Percentiles rank a stretch among this genome's conserved stretches.
phyloP scores from a whole-genome alignment of 2,329 filamentous ascomycete species.

The Didymosphaeria variabile region DNA sequence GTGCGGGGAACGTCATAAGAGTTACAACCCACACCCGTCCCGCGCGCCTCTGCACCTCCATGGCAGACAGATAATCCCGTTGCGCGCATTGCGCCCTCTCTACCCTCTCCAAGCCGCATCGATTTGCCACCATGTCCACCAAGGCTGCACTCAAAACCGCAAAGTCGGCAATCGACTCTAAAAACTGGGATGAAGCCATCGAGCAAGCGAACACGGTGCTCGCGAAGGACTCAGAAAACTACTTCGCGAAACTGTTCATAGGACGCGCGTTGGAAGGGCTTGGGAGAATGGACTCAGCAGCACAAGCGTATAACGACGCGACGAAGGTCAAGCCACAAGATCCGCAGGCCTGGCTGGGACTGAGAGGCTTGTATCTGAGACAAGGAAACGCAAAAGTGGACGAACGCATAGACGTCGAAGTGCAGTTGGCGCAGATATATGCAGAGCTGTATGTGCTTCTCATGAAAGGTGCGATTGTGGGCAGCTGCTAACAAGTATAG shows the following conservation, averaged over 20 bases:
- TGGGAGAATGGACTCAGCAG: conserved; percentile 74
- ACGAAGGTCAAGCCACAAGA: conserved; percentile 76
- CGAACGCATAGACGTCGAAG: conserved; percentile 76
- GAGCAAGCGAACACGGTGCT: conserved; percentile 74
- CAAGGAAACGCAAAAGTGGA: conserved; percentile 74
- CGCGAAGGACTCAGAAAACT: conserved; percentile 77
- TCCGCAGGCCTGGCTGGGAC: conserved; percentile 87
- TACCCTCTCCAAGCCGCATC: background rate
- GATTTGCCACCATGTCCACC: conserved; percentile 38
- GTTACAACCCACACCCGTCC: conserved; percentile 20
- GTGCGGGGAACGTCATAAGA: conserved; percentile 35
- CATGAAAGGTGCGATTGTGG: too few species aligned
- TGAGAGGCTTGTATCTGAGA: conserved; percentile 85
- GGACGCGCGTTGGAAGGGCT: conserved; percentile 86
- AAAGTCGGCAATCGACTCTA: conserved; percentile 77
- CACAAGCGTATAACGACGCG: conserved; percentile 78
- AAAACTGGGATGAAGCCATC: conserved; percentile 80
- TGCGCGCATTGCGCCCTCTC: conserved; percentile 23
- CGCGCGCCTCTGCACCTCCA: conserved; percentile 24
- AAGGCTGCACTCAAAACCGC: conserved; percentile 86
- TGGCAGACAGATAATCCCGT: conserved; percentile 33
- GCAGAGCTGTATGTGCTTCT: conserved; percentile 52
- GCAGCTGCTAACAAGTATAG: conserved; percentile 41
- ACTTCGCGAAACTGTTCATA: conserved; percentile 88
- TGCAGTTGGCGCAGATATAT: conserved; percentile 79